Evolutionary conservation across 306 rosid genomes (phyloP).

Genomic region (Dryas octopetala): DNA sequence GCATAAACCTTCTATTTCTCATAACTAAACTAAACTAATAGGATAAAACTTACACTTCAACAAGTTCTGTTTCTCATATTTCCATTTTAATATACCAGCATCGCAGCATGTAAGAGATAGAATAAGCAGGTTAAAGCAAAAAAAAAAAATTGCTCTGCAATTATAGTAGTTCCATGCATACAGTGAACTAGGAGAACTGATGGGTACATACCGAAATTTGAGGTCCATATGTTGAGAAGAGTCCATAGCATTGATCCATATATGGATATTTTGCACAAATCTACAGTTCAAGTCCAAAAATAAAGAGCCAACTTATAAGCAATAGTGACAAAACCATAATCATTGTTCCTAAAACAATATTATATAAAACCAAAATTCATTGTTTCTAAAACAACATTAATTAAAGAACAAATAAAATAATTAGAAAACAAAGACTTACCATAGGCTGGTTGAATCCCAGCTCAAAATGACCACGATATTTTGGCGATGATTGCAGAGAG

Average conservation of each 20-base stretch:
- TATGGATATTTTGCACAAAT: constrained; percentile 70
- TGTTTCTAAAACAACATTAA: background rate
- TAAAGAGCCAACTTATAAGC: constrained; percentile 6
- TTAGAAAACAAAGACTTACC: constrained; percentile 44
- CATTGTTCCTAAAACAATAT: background rate
- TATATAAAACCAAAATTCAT: background rate
- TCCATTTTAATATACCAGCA: background rate
- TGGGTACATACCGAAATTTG: constrained; percentile 63
- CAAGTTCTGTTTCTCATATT: background rate
- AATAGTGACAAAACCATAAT: background rate
- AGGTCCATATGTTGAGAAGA: constrained; percentile 75
- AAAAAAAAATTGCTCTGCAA: background rate
- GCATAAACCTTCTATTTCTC: background rate
- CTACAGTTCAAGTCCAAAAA: constrained; percentile 45
- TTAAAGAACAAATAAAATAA: constrained; percentile 2
- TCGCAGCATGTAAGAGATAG: background rate
- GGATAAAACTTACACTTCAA: background rate
- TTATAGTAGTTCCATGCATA: background rate
- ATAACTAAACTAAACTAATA: background rate
- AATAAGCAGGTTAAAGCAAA: background rate
- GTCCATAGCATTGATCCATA: constrained; percentile 72
- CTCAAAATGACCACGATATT: constrained; percentile 54
- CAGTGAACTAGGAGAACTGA: constrained; percentile 30
- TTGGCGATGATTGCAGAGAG: constrained; percentile 58
- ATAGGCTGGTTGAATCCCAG: constrained; percentile 79